Evolutionary conservation across 2,329 filamentous ascomycete species (phyloP), one percentile per base, ranked within the genome.

Genomic region (Coniochaeta ligniaria): DNA sequence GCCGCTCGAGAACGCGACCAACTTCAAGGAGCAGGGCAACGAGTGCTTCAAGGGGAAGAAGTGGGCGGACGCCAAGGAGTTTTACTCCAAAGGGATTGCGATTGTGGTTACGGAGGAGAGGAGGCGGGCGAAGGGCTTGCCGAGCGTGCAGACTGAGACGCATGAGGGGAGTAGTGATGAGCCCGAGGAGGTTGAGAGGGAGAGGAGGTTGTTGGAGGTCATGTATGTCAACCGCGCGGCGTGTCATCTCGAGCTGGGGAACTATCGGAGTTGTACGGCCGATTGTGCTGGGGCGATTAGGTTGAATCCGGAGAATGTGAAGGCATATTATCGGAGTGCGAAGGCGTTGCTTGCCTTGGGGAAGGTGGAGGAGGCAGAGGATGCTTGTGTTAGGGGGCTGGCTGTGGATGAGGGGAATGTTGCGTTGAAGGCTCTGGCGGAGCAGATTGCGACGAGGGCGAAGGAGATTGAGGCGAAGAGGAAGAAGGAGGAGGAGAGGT

Each of bases 11-110:
- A 88, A 96, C 63, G 90, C 87, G 22, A 77, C 83, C 52, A 91
- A 91, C 65, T 97, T 97, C 78, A 92, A 95, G 69, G 89, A 94
- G 71, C 90, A 92, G 66, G 95, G 95, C 36, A 99, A 99, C 72
- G 94, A 98, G 68, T 87, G 85, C 69, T 96, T 96, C 71, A 82
- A 83, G 67, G 80, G 81, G 60, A 87, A 86, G 73, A 80, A 85
- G 56, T 96, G 89, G 86, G 79, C 75, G 28, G 92, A 98, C 73
- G 95, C 93, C 4, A 88, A 89, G 71, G 92, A 96, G 73, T 97
- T 93, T 73, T 99, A 99, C 73, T 85, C 83, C 33, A 95, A 96
- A 76, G 93, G 88, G n/a, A 81, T 97, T 59, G 78, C 84, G 12
- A 84, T 96, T 7, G 75, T 97, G 20, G 80, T 82, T 12, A 78